Evolutionary conservation across 2,329 filamentous ascomycete species (phyloP).

Genomic region (Orbilia brochopaga): DNA sequence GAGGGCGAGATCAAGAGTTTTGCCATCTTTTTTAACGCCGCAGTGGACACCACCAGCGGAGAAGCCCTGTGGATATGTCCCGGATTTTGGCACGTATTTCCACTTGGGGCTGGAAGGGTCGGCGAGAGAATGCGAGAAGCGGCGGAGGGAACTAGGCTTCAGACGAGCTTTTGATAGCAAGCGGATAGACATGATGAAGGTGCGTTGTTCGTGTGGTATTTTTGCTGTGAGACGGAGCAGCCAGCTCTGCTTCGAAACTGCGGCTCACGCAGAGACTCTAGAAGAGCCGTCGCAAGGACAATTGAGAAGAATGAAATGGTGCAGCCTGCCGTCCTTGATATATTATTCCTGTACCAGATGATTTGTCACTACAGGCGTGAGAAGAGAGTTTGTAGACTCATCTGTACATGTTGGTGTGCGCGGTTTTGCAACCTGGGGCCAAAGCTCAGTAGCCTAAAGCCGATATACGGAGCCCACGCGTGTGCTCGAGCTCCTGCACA

Average conservation of each 20-base stretch:
- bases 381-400: too few relatives aligned
- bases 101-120: conserved; percentile 71
- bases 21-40: conserved; percentile 92
- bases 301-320: too few relatives aligned
- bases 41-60: conserved; percentile 83
- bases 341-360: too few relatives aligned
- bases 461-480: neutral
- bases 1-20: conserved; percentile 85
- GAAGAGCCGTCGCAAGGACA: too few relatives aligned
- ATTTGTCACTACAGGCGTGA: too few relatives aligned
- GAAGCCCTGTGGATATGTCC: conserved; percentile 91
- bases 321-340: too few relatives aligned
- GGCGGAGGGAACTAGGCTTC: conserved; percentile 12
- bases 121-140: conserved; percentile 1
- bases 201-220: conserved; percentile 47
- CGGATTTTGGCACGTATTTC: conserved; percentile 84
- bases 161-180: conserved; percentile 27
- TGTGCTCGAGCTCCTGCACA: neutral
- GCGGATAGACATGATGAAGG: conserved; percentile 15
- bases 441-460: conserved; percentile 4
- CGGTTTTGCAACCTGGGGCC: neutral
- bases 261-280: too few relatives aligned
- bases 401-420: neutral
- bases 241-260: too few relatives aligned
- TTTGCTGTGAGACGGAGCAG: conserved; percentile 3